A percentile compares a stretch with the other conserved stretches of the same genome.
These are phyloP conservation scores for Emmonsia crescens DNA, from an alignment of 2,329 filamentous ascomycete species.

Conservation along the genomic window DNA sequence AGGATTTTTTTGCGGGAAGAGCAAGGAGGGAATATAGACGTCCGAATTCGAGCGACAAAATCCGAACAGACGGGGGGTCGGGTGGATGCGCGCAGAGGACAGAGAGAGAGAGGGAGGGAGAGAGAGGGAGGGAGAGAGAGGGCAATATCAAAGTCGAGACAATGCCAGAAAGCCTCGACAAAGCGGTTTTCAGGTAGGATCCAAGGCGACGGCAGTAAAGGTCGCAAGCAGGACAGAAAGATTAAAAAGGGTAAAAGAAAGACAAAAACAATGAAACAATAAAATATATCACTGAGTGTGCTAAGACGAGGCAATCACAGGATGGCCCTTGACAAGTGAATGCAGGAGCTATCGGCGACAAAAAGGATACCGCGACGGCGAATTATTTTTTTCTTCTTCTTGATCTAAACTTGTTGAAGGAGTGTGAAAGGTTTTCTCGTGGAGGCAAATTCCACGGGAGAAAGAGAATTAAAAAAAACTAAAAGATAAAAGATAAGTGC, in stretches of 20 bases:
- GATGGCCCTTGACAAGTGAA: background rate
- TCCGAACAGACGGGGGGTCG: background rate
- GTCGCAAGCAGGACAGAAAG: background rate
- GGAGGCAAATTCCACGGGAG: background rate
- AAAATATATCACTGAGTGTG: background rate
- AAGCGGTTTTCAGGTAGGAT: background rate
- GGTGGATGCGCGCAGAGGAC: background rate
- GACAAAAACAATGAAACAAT: background rate
- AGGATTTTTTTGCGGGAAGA: background rate
- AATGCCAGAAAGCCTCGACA: constrained; percentile 10
- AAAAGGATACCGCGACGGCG: background rate
- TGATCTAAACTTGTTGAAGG: background rate
- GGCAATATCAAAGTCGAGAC: background rate
- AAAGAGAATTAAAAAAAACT: no score
- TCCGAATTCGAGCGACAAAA: background rate
- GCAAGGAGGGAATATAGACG: background rate
- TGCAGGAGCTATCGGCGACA: background rate
- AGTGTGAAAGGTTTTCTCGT: background rate
- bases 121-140: background rate
- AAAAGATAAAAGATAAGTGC: background rate
- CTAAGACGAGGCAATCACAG: background rate
- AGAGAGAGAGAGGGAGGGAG: background rate
- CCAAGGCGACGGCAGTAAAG: background rate
- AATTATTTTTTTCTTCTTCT: background rate
- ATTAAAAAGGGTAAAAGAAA: background rate